These are phyloP conservation scores for Hyphopichia homilentoma DNA, from an alignment of 805 yeast genomes.

Conservation along the genomic window DNA sequence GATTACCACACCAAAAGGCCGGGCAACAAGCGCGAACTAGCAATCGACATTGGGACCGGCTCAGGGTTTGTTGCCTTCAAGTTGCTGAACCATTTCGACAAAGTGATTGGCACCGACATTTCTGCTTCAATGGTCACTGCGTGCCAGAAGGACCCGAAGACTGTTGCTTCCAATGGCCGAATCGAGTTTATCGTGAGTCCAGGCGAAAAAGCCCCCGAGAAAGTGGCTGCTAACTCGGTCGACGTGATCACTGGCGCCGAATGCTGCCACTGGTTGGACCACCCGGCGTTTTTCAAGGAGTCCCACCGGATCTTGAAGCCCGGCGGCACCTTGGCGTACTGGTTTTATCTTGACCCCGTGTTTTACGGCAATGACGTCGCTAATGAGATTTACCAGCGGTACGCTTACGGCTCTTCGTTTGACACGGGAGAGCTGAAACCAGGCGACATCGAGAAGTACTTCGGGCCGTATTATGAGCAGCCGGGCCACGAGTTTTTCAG, in stretches of 20 bases:
- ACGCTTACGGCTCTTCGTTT: slow-evolving; percentile 37
- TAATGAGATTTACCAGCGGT: slow-evolving; percentile 49
- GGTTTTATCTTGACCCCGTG: slow-evolving; percentile 77
- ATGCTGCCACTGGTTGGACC: slow-evolving; percentile 83
- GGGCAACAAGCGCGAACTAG: slow-evolving; percentile 11
- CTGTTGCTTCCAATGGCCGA: slow-evolving; percentile 8
- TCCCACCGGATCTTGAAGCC: slow-evolving; percentile 48
- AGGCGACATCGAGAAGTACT: slow-evolving; percentile 33
- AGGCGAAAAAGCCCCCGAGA: slow-evolving; percentile 23
- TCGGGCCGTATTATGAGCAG: slow-evolving; percentile 47
- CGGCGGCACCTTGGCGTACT: slow-evolving; percentile 67
- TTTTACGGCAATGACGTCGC: slow-evolving; percentile 52
- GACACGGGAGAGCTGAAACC: slow-evolving; percentile 10
- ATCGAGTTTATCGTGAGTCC: slow-evolving; percentile 20
- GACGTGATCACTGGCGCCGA: slow-evolving; percentile 80
- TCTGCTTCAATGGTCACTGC: slow-evolving; percentile 17
- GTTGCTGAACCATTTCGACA: slow-evolving; percentile 40
- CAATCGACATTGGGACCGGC: slow-evolving; percentile 77
- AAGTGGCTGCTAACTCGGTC: slow-evolving; percentile 27
- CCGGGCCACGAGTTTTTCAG: slow-evolving; percentile 44
- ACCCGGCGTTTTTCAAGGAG: slow-evolving; percentile 47
- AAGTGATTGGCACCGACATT: slow-evolving; percentile 58
- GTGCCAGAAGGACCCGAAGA: slow-evolving; percentile 17
- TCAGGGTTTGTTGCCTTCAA: slow-evolving; percentile 70
- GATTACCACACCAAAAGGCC: slow-evolving; percentile 9